These are phyloP conservation scores for Bryoerythrophyllum caledonicum DNA, from an alignment of 225 moss, liverwort and hornwort species.

Conservation along the genomic window DNA sequence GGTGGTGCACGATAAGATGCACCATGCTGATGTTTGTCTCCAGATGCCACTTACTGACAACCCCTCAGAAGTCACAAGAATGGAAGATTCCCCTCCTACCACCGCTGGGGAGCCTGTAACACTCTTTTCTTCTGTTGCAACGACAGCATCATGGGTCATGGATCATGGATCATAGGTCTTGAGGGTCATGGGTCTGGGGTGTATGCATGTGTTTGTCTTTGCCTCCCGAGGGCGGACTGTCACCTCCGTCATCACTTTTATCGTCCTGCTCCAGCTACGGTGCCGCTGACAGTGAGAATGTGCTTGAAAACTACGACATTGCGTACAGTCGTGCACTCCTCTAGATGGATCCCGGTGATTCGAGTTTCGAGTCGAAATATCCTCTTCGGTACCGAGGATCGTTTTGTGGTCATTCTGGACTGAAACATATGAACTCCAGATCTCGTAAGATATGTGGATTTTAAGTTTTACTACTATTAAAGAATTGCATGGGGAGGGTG, in stretches of 20 bases:
- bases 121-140: slow-evolving; percentile 24
- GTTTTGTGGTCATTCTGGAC: too few species aligned
- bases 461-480: too few species aligned
- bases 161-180: too few species aligned
- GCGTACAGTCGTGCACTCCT: slow-evolving; percentile 19
- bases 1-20: too few species aligned
- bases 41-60: slow-evolving; percentile 41
- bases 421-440: too few species aligned
- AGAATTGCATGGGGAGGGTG: too few species aligned
- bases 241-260: slow-evolving; percentile 32
- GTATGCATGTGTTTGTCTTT: slow-evolving; percentile 39
- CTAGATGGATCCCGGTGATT: slow-evolving; percentile 7
- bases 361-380: too few species aligned
- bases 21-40: too few species aligned
- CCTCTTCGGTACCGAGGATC: too few species aligned
- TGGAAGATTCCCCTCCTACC: slow-evolving; percentile 10
- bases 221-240: slow-evolving; percentile 45
- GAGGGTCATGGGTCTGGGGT: slow-evolving; percentile 21
- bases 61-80: too few species aligned
- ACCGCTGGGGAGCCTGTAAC: background rate
- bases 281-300: slow-evolving; percentile 71
- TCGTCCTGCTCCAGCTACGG: slow-evolving; percentile 42
- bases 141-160: too few species aligned
- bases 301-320: slow-evolving; percentile 92
- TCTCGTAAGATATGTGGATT: too few species aligned